Conservation (phyloP, 768 basidiomycete genomes). For the Pisolithus albus region DNA sequence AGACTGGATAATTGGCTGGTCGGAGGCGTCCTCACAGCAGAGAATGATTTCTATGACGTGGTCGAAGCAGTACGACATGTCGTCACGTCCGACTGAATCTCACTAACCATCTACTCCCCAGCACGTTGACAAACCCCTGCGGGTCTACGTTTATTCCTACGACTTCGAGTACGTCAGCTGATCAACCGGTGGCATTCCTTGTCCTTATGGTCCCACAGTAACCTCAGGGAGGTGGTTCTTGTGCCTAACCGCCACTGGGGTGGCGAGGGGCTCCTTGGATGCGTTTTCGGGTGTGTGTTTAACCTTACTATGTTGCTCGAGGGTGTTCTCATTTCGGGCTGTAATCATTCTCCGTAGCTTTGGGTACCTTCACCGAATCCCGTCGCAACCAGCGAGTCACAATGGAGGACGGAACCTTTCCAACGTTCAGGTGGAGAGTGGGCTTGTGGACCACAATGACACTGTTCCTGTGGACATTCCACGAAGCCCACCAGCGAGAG, state of each 20-base stretch:
- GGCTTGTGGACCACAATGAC: conserved; percentile 56
- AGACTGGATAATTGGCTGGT: conserved; percentile 82
- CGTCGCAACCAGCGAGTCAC: conserved; percentile 60
- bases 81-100: background rate
- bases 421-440: conserved; percentile 45
- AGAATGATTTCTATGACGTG: conserved; percentile 94
- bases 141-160: conserved; percentile 94
- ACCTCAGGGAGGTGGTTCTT: conserved; percentile 85
- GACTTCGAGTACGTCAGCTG: conserved; percentile 78
- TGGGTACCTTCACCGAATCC: conserved; percentile 90
- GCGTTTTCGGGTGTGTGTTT: conserved; percentile 80
- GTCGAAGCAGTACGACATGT: conserved; percentile 73
- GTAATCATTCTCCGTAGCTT: conserved; percentile 43
- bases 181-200: background rate
- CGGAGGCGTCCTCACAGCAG: conserved; percentile 83
- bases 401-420: conserved; percentile 50
- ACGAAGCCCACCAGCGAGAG: conserved; percentile 1
- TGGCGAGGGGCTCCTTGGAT: conserved; percentile 90
- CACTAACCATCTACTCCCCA: conserved; percentile 26
- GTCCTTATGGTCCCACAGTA: conserved; percentile 40
- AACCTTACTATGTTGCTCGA: background rate
- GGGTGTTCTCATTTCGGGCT: background rate
- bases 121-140: conserved; percentile 90
- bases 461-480: conserved; percentile 67
- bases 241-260: conserved; percentile 98